phyloP scores from a whole-genome alignment of 306 rosid genomes.

The Hippophae rhamnoides region DNA sequence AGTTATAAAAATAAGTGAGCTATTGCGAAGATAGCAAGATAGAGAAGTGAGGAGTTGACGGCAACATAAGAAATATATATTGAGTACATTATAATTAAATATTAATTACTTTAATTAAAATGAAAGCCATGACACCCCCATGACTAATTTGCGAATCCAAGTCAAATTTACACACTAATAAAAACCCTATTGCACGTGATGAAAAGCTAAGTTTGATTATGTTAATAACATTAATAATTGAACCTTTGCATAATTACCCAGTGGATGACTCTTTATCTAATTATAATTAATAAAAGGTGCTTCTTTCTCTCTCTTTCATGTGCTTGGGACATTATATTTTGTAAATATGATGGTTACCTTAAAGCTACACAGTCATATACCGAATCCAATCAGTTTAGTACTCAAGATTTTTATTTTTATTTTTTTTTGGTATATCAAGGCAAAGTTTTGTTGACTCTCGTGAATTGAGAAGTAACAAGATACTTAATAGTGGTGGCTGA shows the following conservation, averaged over 20 bases:
- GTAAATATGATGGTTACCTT: too few species aligned
- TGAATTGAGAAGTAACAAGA: too few species aligned
- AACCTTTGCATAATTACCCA: slow-evolving; percentile 8
- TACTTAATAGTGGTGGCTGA: too few species aligned
- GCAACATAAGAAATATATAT: too few species aligned
- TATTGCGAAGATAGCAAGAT: too few species aligned
- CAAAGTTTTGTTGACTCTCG: not conserved
- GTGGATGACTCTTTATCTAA: slow-evolving; percentile 33
- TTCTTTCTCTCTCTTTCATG: slow-evolving; percentile 5
- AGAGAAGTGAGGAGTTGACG: too few species aligned
- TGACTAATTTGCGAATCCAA: slow-evolving; percentile 1
- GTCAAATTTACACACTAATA: slow-evolving; percentile 13
- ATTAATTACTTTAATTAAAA: not conserved
- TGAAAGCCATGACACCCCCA: slow-evolving; percentile 1
- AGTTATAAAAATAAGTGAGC: too few species aligned
- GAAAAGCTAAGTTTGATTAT: slow-evolving; percentile 18
- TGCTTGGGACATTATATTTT: too few species aligned
- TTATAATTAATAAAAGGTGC: slow-evolving; percentile 19
- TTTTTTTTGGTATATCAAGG: not conserved
- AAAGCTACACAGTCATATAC: too few species aligned
- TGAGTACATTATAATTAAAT: too few species aligned
- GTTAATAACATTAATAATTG: slow-evolving; percentile 12
- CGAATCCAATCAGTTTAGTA: too few species aligned
- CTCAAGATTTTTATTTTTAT: too few species aligned
- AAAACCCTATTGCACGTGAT: slow-evolving; percentile 22